Base-by-base conservation (phyloP, 805 yeast species). In the Wickerhamiella sorbophila region DNA sequence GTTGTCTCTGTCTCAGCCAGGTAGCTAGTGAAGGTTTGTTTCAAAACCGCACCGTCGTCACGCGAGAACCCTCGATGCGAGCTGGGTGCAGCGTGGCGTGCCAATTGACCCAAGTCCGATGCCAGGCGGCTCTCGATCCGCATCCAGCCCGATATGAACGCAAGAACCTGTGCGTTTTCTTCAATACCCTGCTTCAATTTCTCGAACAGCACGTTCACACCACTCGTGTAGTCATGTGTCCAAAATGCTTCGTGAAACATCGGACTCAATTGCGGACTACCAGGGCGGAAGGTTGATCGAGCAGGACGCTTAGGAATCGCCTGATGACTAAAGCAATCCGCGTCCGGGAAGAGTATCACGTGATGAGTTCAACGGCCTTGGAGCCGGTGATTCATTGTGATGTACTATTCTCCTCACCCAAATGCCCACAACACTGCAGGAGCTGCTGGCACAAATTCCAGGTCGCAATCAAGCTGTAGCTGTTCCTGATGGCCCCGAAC, bases 81-180 rank as follows among this genome's bases (percentile, higher is more conserved):
- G 38, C 29, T 10, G 41, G 41, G 17, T 37, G 48, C 37, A 34
- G 64, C 12, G 58, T 53, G 27, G 59, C 58, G 59, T 3, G 63
- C 62, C 12, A 72, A 58, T 1, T 61, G 51, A 33, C 65, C 64
- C 32, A 83, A 58, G 31, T 69, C 72, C 17, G 65, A 61, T 1
- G 91, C 91, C 50, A 76, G 77, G 1, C 64, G 54, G n/a, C 65
- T 64, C 54, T 84, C 94, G 58, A 69, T 70, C 22, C 74, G 78
- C 71, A 77, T 74, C 48, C 88, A 62, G 18, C 72, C 66, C 27
- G 71, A 67, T 55, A 82, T 75, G 42, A 82, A 56, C 18, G 64
- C 65, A 6, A 80, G 64, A 49, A 77, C 74, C 55, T 79, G 79
- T 31, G 72, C 73, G 56, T 79, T 77, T 57, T 84, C 93, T 26